Evolutionary conservation across 2,329 filamentous ascomycete genomes (phyloP), one percentile per base, ranked within the genome.

Genomic region (Capronia americana): DNA sequence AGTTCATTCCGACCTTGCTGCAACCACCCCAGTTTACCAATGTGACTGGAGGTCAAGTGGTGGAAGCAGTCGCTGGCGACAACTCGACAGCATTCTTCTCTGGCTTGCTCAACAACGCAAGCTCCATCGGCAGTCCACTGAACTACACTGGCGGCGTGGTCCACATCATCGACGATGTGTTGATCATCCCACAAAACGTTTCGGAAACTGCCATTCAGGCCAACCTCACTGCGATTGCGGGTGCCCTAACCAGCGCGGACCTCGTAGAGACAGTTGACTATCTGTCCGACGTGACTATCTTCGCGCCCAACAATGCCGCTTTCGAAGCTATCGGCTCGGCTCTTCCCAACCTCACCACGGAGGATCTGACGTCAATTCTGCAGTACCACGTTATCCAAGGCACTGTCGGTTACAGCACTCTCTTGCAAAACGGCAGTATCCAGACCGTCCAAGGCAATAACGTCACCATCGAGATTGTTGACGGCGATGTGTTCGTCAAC

Each of bases 381-480:
- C 78, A 81, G 28, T 92, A 92, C 77, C 90, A 92, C 74, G 82
- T 91, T 59, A 78, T 91, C 46, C 80, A 81, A 55, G 83, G 83
- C 57, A 53, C 30, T 6, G 81, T 81, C 8, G 81, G 88, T 0
- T 80, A 79, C 65, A 90, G 89, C 77, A 85, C 81, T 6, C 77
- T 85, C 7, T 69, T 71, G 23, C 77, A 82, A 69, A 81, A 81
- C 34, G 65, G 64, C 41, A 50, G 72, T 32, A 4, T 78, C 46
- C 71, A 69, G 12, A 79, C 80, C 3, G 74, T 83, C 4, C 79
- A 86, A 68, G 84, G 86, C 38, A 81, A 80, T 14, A 78, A 79
- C 56, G 66, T 87, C 4, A 83, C 77, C 20, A 78, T 87, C 51
- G 82, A 77, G 17, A 77, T 87, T 46, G 75, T 76, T 2, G 75